Conservation (phyloP, 78 protist species). For the Cavenderia fasciculata region DNA sequence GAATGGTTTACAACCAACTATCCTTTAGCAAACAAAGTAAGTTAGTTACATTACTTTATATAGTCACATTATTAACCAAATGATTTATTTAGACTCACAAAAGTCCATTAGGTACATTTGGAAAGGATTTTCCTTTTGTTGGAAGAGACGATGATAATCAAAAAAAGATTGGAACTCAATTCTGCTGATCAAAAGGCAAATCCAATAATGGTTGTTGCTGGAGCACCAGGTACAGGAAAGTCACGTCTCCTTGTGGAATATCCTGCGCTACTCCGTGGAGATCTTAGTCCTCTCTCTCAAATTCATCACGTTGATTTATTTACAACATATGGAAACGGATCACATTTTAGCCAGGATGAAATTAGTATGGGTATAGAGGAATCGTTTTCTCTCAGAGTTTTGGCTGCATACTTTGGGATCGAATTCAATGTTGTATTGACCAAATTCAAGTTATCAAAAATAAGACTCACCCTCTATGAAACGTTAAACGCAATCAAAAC, state of each 20-base stretch:
- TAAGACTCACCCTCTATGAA: background rate
- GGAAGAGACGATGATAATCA: too few species aligned
- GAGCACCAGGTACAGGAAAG: background rate
- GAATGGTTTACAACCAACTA: too few species aligned
- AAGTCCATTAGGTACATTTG: too few species aligned
- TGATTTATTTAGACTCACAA: too few species aligned
- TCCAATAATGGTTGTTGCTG: background rate
- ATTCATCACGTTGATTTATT: background rate
- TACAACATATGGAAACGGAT: background rate
- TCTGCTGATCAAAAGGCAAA: too few species aligned
- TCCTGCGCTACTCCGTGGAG: too few species aligned
- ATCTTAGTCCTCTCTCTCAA: too few species aligned
- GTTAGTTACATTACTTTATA: too few species aligned
- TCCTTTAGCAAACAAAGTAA: too few species aligned
- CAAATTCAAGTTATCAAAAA: background rate
- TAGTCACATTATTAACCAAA: too few species aligned
- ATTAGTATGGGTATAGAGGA: background rate
- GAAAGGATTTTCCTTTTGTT: too few species aligned
- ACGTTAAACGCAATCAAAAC: background rate
- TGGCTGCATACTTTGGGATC: background rate
- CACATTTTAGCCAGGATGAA: background rate
- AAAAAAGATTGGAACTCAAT: too few species aligned
- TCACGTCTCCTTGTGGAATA: background rate
- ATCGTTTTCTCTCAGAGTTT: background rate
- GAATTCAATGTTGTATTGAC: background rate